Evolutionary conservation across 176 grass and related monocot species (phyloP).

Genomic region (Pharus latifolius): DNA sequence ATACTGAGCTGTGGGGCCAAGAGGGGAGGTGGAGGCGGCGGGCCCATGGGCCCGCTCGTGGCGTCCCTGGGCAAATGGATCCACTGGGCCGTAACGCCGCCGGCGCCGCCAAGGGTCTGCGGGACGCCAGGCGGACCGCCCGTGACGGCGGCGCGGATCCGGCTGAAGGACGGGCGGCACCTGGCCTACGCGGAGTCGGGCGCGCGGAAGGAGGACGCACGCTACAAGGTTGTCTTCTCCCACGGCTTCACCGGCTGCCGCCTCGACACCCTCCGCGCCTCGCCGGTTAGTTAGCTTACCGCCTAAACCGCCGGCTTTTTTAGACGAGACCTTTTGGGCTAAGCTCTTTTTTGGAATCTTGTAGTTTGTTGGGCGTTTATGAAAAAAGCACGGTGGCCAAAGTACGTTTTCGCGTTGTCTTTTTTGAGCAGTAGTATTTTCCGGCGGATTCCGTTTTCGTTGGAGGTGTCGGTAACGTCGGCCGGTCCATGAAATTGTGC

Average conservation of each 20-base stretch:
- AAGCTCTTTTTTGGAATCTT: no score
- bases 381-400: no score
- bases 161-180: conserved; percentile 58
- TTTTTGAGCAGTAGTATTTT: no score
- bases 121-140: conserved; percentile 35
- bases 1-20: conserved; percentile 21
- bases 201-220: conserved; percentile 43
- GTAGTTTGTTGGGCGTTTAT: no score
- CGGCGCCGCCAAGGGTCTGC: conserved; percentile 33
- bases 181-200: conserved; percentile 71
- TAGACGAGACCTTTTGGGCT: no score
- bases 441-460: no score
- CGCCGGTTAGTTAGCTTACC: conserved; percentile 59
- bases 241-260: conserved; percentile 64
- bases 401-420: no score
- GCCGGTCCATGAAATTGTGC: no score
- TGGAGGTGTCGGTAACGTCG: no score
- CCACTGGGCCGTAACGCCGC: conserved; percentile 3
- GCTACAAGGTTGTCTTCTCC: conserved; percentile 61
- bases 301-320: no score
- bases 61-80: conserved; percentile 33
- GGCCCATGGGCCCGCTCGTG: conserved; percentile 6
- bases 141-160: conserved; percentile 47
- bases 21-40: not conserved
- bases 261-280: conserved; percentile 26